Evolutionary conservation across 192 early-diverging fungal genomes (phyloP).

Genomic region (Thamnidium elegans): DNA sequence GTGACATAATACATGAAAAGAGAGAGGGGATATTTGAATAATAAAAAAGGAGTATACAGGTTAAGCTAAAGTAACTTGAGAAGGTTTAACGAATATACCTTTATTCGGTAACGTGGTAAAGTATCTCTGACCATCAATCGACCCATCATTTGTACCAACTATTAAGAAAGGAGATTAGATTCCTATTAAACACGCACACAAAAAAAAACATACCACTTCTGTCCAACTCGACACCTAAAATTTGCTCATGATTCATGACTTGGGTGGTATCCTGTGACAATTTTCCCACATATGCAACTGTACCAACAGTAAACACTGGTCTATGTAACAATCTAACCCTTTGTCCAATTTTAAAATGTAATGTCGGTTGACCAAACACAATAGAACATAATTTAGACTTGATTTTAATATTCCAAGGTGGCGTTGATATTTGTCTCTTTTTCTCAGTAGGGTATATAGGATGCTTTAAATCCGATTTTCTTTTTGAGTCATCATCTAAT

Average conservation of each 20-base stretch:
- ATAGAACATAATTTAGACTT: conserved; percentile 1
- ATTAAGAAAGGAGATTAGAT: not conserved
- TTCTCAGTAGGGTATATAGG: not conserved
- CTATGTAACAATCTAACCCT: conserved; percentile 18
- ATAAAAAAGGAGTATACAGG: not conserved
- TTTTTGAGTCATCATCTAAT: not conserved
- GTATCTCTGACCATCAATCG: conserved; percentile 20
- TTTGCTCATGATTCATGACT: not conserved
- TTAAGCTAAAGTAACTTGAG: conserved; percentile 14
- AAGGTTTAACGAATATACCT: conserved; percentile 22
- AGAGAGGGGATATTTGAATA: too few relatives aligned
- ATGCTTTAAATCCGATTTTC: not conserved
- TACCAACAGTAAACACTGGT: conserved; percentile 14
- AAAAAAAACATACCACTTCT: conserved; percentile 13
- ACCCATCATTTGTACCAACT: conserved; percentile 29
- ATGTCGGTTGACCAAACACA: conserved; percentile 3
- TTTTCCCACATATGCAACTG: conserved; percentile 15
- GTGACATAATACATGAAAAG: too few relatives aligned
- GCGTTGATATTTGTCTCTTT: not conserved
- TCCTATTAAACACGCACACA: not conserved
- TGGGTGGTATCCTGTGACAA: conserved; percentile 3
- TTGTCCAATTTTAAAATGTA: conserved; percentile 12
- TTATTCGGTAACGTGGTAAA: conserved; percentile 21
- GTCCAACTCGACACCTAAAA: conserved; percentile 23
- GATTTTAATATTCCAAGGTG: conserved; percentile 11